Evolutionary conservation across 805 yeast species (phyloP).

Genomic region (Candida fluviatilis): DNA sequence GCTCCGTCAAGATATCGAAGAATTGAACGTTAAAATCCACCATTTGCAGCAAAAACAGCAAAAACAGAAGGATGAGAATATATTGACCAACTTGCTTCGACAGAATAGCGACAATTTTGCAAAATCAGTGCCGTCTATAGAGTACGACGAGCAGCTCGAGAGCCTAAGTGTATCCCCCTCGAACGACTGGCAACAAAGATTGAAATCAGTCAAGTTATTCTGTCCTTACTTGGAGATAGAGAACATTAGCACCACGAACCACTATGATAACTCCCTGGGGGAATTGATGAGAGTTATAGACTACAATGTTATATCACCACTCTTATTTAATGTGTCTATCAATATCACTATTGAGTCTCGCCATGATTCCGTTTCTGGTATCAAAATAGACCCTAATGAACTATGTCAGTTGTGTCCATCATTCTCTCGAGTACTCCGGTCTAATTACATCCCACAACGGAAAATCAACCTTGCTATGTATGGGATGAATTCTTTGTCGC

Average conservation of each 20-base stretch:
- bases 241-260: slow-evolving; percentile 9
- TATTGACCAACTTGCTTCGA: slow-evolving; percentile 16
- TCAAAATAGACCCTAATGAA: slow-evolving; percentile 9
- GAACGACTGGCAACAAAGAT: slow-evolving; percentile 25
- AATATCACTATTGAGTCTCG: slow-evolving; percentile 12
- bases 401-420: slow-evolving; percentile 21
- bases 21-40: slow-evolving; percentile 11
- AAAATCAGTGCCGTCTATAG: slow-evolving; percentile 9
- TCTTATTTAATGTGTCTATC: slow-evolving; percentile 18
- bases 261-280: slow-evolving; percentile 4
- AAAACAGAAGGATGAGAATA: slow-evolving; percentile 10
- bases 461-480: slow-evolving; percentile 28
- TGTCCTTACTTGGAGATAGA: slow-evolving; percentile 21
- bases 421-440: slow-evolving; percentile 13
- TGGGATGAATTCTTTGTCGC: slow-evolving; percentile 29
- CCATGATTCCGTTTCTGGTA: slow-evolving; percentile 9
- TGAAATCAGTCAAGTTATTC: slow-evolving; percentile 21
- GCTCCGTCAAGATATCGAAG: slow-evolving; percentile 14
- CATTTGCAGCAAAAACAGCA: slow-evolving; percentile 11
- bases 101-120: slow-evolving; percentile 14
- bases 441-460: slow-evolving; percentile 20
- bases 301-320: slow-evolving; percentile 15
- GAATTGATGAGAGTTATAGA: slow-evolving; percentile 12
- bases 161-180: slow-evolving; percentile 34
- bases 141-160: slow-evolving; percentile 18